Percentiles rank a stretch among this genome's conserved stretches.
Conservation (phyloP, 306 rosid genomes). For the Comarum palustre region DNA sequence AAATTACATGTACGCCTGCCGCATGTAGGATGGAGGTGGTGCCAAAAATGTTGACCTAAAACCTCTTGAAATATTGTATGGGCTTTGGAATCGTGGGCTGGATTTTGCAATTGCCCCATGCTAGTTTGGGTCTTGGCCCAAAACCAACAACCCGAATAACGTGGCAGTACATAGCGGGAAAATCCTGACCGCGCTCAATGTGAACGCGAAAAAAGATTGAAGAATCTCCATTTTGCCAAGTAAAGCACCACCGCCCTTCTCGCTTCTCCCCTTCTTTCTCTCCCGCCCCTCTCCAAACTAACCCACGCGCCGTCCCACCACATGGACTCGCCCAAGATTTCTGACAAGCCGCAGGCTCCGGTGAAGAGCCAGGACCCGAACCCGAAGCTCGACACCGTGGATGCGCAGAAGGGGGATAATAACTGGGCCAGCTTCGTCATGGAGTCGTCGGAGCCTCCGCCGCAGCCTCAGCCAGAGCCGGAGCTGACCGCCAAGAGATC, state of each 20-base stretch:
- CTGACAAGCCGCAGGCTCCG: slow-evolving; percentile 8
- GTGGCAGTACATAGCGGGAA: slow-evolving; percentile 6
- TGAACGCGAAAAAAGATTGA: background rate
- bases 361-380: slow-evolving; percentile 10
- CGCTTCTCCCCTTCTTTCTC: background rate
- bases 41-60: too few relatives aligned
- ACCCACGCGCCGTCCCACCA: slow-evolving; percentile 19
- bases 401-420: slow-evolving; percentile 32
- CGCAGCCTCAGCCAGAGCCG: slow-evolving; percentile 11
- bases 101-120: background rate
- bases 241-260: background rate
- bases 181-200: background rate
- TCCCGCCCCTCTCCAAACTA: background rate
- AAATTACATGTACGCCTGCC: too few relatives aligned
- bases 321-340: slow-evolving; percentile 51
- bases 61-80: background rate
- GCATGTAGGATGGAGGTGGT: too few relatives aligned
- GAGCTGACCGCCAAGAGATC: slow-evolving; percentile 51
- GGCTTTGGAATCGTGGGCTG: background rate
- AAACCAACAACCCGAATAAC: background rate
- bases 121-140: too few relatives aligned
- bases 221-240: background rate
- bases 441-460: slow-evolving; percentile 37
- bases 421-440: slow-evolving; percentile 25
- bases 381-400: slow-evolving; percentile 18